Percentiles rank a stretch among this genome's conserved stretches.
Conservation (phyloP, 2,329 filamentous ascomycete genomes). For the Apiospora saccharicola region DNA sequence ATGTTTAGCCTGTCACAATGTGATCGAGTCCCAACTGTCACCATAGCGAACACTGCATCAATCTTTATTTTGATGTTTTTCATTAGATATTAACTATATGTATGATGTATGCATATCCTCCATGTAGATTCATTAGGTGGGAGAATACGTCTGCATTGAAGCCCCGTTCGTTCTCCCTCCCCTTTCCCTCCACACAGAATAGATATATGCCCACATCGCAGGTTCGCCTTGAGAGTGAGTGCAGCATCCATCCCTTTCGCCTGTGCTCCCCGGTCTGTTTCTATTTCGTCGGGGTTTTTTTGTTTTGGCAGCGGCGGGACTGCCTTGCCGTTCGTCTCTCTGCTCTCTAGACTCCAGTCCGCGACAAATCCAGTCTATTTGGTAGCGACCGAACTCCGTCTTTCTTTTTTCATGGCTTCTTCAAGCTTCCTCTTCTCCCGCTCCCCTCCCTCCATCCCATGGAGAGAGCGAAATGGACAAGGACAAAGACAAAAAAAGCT, state of each 20-base stretch:
- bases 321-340: background rate
- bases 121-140: background rate
- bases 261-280: background rate
- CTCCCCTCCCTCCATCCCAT: background rate
- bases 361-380: constrained; percentile 1
- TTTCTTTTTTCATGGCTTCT: background rate
- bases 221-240: background rate
- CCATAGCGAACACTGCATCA: background rate
- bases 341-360: background rate
- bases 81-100: constrained; percentile 20
- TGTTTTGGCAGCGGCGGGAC: background rate
- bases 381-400: constrained; percentile 5
- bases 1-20: background rate
- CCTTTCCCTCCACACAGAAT: background rate
- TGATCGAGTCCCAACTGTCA: background rate
- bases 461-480: background rate
- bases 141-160: background rate
- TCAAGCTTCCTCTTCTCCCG: background rate
- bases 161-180: background rate
- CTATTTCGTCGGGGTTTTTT: background rate
- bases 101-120: background rate
- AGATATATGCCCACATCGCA: background rate
- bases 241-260: constrained; percentile 2
- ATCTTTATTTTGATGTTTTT: background rate
- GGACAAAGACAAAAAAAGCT: background rate